These are phyloP conservation scores for Psidium friedrichsthalianum DNA, from an alignment of 345 rosid species.

Conservation along the genomic window DNA sequence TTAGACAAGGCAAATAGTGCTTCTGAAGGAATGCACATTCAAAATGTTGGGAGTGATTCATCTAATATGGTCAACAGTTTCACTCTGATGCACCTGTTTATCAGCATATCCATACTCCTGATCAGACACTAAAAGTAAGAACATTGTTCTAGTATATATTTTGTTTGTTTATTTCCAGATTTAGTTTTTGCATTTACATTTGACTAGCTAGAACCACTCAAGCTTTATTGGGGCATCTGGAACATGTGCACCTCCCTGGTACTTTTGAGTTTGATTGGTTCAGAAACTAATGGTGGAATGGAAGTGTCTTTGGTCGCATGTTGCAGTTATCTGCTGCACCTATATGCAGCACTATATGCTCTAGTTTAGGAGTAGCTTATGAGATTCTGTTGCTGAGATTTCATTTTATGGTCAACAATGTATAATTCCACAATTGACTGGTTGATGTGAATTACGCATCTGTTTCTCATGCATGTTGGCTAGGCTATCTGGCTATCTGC, in stretches of 20 bases:
- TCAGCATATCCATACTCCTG: neutral
- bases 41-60: neutral
- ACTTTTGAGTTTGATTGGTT: neutral
- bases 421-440: neutral
- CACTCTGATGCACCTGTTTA: neutral
- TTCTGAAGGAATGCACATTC: neutral
- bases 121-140: constrained; percentile 1
- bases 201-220: neutral
- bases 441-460: neutral
- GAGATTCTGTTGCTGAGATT: neutral
- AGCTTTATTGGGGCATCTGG: neutral
- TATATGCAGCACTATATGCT: neutral
- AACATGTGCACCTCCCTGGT: neutral
- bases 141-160: neutral
- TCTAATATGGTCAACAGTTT: neutral
- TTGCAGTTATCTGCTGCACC: neutral
- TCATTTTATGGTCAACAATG: neutral
- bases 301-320: neutral
- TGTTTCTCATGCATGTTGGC: neutral
- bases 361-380: neutral
- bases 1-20: constrained; percentile 14
- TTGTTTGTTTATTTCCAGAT: neutral
- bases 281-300: neutral
- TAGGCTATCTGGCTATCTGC: neutral
- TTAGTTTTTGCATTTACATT: neutral